These are phyloP conservation scores for Polygonum maritimum DNA, from an alignment of 148 eudicot genomes.

Conservation along the genomic window DNA sequence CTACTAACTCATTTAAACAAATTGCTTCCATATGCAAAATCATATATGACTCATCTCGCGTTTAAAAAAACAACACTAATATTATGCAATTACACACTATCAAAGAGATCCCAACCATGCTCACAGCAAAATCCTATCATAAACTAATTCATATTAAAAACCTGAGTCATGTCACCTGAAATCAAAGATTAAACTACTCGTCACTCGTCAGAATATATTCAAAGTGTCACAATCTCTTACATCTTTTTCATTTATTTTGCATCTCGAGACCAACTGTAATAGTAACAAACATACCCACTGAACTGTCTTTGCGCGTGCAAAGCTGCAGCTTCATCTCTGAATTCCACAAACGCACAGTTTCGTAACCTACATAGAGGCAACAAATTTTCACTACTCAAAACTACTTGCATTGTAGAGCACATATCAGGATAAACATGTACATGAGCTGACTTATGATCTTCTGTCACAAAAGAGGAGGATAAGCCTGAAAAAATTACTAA, in stretches of 20 bases:
- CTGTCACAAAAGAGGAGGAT: background rate
- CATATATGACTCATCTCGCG: background rate
- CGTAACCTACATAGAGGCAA: slow-evolving; percentile 37
- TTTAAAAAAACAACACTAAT: background rate
- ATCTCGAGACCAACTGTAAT: background rate
- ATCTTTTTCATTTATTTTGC: slow-evolving; percentile 2
- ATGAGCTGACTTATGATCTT: background rate
- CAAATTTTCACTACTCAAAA: background rate
- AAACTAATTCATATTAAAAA: background rate
- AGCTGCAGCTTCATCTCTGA: slow-evolving; percentile 61
- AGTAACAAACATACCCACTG: slow-evolving; percentile 42
- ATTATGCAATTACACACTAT: background rate
- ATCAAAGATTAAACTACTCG: background rate
- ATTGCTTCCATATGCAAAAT: background rate
- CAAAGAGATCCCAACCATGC: slow-evolving; percentile 1
- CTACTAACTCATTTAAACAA: background rate
- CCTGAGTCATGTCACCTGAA: background rate
- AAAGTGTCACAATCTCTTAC: background rate
- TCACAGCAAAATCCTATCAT: background rate
- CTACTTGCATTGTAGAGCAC: background rate
- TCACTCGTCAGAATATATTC: background rate
- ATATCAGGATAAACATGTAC: background rate
- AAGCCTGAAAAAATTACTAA: background rate
- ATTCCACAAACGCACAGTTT: slow-evolving; percentile 87
- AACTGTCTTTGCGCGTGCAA: slow-evolving; percentile 76